Conservation (phyloP, 2,329 filamentous ascomycete species). For the Trichoderma gracile region DNA sequence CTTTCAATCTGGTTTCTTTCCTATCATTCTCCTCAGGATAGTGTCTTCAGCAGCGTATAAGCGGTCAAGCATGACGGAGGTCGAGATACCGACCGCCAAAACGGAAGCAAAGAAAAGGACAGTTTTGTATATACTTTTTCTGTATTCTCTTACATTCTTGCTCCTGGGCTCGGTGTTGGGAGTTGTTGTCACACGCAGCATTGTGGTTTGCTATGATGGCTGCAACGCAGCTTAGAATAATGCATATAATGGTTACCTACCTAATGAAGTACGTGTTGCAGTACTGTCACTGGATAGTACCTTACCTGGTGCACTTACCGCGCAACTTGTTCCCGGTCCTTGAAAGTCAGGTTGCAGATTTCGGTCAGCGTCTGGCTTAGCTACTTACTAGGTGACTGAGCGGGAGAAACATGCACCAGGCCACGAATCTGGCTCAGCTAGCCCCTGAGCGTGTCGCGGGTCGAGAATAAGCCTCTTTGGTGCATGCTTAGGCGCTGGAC, state of each 20-base stretch:
- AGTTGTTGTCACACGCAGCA: constrained; percentile 3
- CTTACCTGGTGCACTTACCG: neutral
- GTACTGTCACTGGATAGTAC: too few species aligned
- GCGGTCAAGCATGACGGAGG: neutral
- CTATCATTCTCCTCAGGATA: neutral
- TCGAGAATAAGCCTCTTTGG: neutral
- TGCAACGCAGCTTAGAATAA: neutral
- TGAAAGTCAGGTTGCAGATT: neutral
- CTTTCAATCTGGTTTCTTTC: neutral
- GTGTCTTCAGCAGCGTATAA: neutral
- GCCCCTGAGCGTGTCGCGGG: neutral
- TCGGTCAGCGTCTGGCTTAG: neutral
- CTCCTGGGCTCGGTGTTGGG: neutral
- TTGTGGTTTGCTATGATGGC: neutral
- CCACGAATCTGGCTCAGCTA: neutral
- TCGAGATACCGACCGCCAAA: neutral
- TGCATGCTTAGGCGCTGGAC: neutral
- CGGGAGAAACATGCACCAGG: constrained; percentile 6
- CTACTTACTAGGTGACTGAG: neutral
- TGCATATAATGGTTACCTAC: neutral
- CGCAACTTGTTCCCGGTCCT: constrained; percentile 7
- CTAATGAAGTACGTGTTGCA: too few species aligned
- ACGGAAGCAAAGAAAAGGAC: neutral
- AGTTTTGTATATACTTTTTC: neutral
- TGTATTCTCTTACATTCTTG: neutral